phyloP scores from a whole-genome alignment of 257 asterid genomes.

The Striga asiatica region DNA sequence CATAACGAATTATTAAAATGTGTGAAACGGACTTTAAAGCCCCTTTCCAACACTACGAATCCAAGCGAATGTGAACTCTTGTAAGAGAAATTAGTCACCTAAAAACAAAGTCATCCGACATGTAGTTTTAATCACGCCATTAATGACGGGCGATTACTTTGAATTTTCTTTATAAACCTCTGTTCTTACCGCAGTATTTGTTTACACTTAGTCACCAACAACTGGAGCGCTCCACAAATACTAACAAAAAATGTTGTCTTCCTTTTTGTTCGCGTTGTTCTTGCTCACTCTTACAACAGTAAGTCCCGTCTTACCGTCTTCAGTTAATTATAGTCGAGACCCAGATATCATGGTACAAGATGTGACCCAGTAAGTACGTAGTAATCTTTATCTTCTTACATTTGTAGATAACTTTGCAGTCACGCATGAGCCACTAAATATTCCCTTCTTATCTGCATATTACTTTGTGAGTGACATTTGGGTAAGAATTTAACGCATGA shows the following conservation, averaged over 20 bases:
- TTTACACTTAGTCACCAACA: slow-evolving; percentile 7
- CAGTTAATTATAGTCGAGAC: slow-evolving; percentile 28
- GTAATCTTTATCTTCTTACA: no score
- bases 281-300: slow-evolving; percentile 12
- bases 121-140: slow-evolving; percentile 61
- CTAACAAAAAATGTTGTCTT: slow-evolving; percentile 10
- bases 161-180: slow-evolving; percentile 20
- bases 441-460: no score
- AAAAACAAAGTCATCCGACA: slow-evolving; percentile 24
- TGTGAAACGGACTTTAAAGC: no score
- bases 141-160: slow-evolving; percentile 52
- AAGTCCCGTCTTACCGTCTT: slow-evolving; percentile 14
- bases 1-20: no score
- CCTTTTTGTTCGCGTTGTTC: slow-evolving; percentile 6
- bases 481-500: no score
- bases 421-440: no score
- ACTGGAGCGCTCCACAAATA: background rate
- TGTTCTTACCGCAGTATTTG: background rate
- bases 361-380: slow-evolving; percentile 43
- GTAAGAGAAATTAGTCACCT: slow-evolving; percentile 3
- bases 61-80: background rate
- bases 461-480: no score
- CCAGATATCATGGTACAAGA: slow-evolving; percentile 55
- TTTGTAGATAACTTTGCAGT: no score
- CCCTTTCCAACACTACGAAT: no score